These are phyloP conservation scores for Neltuma alba DNA, from an alignment of 306 rosid genomes.

Conservation along the genomic window DNA sequence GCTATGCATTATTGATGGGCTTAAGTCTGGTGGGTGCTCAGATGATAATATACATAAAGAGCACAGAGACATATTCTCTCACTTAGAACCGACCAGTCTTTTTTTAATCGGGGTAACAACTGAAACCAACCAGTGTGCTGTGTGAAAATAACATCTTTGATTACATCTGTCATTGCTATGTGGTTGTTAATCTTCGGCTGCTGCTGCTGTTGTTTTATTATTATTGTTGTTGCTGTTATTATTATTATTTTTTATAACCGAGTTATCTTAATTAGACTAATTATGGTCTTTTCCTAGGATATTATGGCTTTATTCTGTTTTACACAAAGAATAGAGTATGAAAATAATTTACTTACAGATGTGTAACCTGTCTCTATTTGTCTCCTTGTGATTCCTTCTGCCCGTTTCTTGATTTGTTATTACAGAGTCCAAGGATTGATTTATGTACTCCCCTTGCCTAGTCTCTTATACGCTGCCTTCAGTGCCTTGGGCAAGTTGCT, in stretches of 20 bases:
- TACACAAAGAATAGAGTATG: not conserved
- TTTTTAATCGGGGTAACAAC: not conserved
- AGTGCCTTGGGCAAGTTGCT: not conserved
- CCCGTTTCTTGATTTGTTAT: not conserved
- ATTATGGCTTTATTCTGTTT: not conserved
- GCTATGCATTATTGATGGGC: not conserved
- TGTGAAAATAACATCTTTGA: not conserved
- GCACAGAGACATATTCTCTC: not conserved
- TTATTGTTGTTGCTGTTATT: too few relatives aligned
- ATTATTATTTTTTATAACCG: not conserved
- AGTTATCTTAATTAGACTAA: not conserved
- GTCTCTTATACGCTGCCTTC: not conserved
- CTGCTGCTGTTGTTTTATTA: not conserved
- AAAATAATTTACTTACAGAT: not conserved
- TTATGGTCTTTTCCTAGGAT: slow-evolving; percentile 6
- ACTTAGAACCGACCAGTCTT: slow-evolving; percentile 9
- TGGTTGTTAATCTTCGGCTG: not conserved
- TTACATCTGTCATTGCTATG: not conserved
- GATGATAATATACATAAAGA: not conserved
- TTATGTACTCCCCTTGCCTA: not conserved
- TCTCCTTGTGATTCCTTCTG: not conserved
- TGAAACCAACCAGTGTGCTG: slow-evolving; percentile 7
- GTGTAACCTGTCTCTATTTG: not conserved
- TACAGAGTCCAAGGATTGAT: slow-evolving; percentile 8
- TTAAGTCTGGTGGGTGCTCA: not conserved